Percentiles rank a stretch among this genome's conserved stretches.
phyloP scores from a whole-genome alignment of 495 filamentous ascomycete species.

The Evansstolkia leycettana region DNA sequence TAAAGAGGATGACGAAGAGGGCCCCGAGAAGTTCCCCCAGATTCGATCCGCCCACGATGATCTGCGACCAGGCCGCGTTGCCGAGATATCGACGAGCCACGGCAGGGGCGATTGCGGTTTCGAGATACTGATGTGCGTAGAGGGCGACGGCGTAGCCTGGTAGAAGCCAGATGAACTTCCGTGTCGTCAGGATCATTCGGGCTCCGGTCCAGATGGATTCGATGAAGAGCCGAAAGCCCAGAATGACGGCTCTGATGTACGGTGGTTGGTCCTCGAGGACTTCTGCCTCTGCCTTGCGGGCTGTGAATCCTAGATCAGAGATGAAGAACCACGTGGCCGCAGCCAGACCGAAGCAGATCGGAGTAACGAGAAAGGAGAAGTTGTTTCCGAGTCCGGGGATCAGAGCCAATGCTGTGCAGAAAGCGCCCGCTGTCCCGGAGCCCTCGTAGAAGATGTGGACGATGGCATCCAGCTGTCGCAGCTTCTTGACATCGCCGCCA shows the following conservation, averaged over 20 bases:
- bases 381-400: constrained; percentile 32
- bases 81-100: constrained; percentile 27
- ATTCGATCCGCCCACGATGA: constrained; percentile 33
- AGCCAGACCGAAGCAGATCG: constrained; percentile 24
- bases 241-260: constrained; percentile 14
- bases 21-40: constrained; percentile 32
- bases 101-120: constrained; percentile 27
- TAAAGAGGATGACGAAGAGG: constrained; percentile 28
- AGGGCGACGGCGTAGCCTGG: constrained; percentile 30
- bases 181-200: constrained; percentile 25
- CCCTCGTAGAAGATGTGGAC: constrained; percentile 36
- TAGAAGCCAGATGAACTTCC: constrained; percentile 33
- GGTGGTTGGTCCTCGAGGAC: constrained; percentile 4
- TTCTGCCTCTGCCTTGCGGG: constrained; percentile 3
- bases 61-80: constrained; percentile 29
- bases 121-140: constrained; percentile 33
- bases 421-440: constrained; percentile 27
- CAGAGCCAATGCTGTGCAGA: constrained; percentile 26
- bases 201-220: constrained; percentile 26
- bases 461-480: constrained; percentile 29
- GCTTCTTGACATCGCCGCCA: constrained; percentile 30
- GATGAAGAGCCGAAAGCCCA: constrained; percentile 20
- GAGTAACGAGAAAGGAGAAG: constrained; percentile 30
- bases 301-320: constrained; percentile 16
- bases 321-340: constrained; percentile 27